Evolutionary conservation across 2,329 filamentous ascomycete genomes (phyloP).

Genomic region (Colletotrichum cordylinicola): DNA sequence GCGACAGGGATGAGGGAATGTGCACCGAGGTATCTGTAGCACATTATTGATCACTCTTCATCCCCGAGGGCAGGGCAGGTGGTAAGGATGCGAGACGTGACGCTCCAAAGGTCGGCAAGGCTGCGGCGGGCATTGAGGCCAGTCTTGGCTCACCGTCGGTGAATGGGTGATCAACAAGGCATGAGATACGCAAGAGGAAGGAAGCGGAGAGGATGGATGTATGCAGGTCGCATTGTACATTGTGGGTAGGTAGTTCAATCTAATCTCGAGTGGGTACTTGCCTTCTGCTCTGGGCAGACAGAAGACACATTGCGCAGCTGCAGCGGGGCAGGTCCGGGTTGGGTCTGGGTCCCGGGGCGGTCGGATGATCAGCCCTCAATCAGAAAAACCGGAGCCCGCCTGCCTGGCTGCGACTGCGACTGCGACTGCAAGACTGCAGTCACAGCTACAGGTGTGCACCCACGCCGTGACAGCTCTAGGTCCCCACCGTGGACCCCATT

Average conservation of each 20-base stretch:
- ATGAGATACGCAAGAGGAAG: neutral
- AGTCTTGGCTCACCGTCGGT: neutral
- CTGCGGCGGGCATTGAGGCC: neutral
- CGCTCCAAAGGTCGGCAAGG: neutral
- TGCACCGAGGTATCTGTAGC: neutral
- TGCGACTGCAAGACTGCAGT: too few relatives aligned
- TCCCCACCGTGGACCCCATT: neutral
- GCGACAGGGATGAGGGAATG: neutral
- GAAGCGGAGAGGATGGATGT: neutral
- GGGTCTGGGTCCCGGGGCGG: too few relatives aligned
- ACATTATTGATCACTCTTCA: neutral
- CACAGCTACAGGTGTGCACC: too few relatives aligned
- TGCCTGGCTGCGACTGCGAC: neutral
- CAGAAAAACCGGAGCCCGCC: neutral
- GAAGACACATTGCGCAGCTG: neutral
- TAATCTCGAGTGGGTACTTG: neutral
- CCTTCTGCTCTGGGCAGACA: neutral
- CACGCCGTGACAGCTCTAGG: neutral
- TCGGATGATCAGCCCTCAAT: neutral
- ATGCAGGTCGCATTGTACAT: neutral
- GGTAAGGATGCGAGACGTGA: neutral
- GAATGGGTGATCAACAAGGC: neutral
- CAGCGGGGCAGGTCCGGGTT: neutral
- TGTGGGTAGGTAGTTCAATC: neutral
- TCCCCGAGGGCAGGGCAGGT: neutral